Percentiles rank a stretch among this genome's conserved stretches.
phyloP scores from a whole-genome alignment of 768 basidiomycete genomes.

The Calocybe indica region DNA sequence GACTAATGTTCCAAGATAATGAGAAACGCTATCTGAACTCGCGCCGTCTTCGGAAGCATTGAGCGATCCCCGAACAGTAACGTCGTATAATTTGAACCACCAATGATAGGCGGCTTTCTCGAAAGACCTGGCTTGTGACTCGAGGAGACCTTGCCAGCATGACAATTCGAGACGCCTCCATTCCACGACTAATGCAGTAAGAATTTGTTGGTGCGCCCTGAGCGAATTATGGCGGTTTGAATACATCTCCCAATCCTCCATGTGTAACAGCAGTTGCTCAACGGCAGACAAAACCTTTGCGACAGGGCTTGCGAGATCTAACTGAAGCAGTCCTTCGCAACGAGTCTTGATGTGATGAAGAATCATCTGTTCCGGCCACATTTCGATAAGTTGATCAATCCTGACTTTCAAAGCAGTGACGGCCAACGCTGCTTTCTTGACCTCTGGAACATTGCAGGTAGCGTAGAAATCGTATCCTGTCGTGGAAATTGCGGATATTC shows the following conservation, averaged over 20 bases:
- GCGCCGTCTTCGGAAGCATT: slow-evolving; percentile 37
- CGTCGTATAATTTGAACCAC: slow-evolving; percentile 91
- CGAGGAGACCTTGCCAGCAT: slow-evolving; percentile 79
- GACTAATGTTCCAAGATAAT: slow-evolving; percentile 61
- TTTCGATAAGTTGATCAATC: slow-evolving; percentile 51
- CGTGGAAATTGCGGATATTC: slow-evolving; percentile 8
- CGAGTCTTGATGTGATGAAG: slow-evolving; percentile 76
- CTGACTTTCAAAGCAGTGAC: slow-evolving; percentile 46
- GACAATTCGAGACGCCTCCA: slow-evolving; percentile 90
- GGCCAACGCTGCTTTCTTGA: slow-evolving; percentile 50
- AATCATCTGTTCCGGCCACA: slow-evolving; percentile 99
- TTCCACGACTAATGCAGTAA: slow-evolving; percentile 72
- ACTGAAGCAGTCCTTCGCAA: slow-evolving; percentile 56
- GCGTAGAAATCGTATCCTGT: slow-evolving; percentile 69
- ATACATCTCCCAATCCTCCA: slow-evolving; percentile 95
- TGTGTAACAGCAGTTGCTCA: slow-evolving; percentile 81
- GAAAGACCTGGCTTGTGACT: slow-evolving; percentile 57
- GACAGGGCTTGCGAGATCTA: slow-evolving; percentile 64
- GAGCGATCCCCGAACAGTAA: slow-evolving; percentile 57
- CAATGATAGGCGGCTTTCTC: slow-evolving; percentile 49
- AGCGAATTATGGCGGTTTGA: slow-evolving; percentile 90
- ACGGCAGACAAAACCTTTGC: slow-evolving; percentile 78
- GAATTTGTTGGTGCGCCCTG: slow-evolving; percentile 51
- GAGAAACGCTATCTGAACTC: slow-evolving; percentile 26
- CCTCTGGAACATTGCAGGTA: slow-evolving; percentile 71